phyloP scores from a whole-genome alignment of 257 asterid species.

The Capsicum chinense region DNA sequence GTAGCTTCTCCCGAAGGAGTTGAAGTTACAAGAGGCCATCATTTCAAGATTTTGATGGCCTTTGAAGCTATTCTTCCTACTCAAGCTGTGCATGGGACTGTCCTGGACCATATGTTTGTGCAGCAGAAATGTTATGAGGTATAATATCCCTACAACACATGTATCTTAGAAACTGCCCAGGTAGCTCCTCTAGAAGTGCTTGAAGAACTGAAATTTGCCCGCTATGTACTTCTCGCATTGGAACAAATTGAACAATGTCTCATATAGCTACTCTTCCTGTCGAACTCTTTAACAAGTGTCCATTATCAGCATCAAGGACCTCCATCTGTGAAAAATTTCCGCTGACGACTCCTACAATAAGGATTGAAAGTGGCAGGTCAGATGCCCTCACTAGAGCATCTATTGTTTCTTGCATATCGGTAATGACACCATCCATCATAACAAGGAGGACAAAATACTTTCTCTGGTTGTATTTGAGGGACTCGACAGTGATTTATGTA shows the following conservation, averaged over 20 bases:
- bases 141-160: conserved; percentile 67
- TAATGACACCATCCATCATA: conserved; percentile 64
- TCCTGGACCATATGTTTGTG: conserved; percentile 28
- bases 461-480: too few species aligned
- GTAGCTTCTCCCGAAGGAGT: too few species aligned
- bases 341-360: conserved; percentile 74
- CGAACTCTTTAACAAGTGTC: conserved; percentile 63
- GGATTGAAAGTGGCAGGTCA: conserved; percentile 80
- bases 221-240: conserved; percentile 24
- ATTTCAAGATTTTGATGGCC: not conserved
- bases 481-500: too few species aligned
- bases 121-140: conserved; percentile 44
- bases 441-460: too few species aligned
- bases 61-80: not conserved
- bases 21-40: not conserved
- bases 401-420: conserved; percentile 67
- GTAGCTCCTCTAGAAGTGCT: conserved; percentile 76
- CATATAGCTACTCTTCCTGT: conserved; percentile 77
- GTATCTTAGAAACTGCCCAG: conserved; percentile 65
- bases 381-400: conserved; percentile 74
- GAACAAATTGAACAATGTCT: conserved; percentile 84
- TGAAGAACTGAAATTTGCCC: conserved; percentile 40
- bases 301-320: conserved; percentile 84
- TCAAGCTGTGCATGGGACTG: not conserved
- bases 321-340: conserved; percentile 75